These are phyloP conservation scores for Aspergillus terreus DNA, from an alignment of 2,329 filamentous ascomycete species.

Conservation along the genomic window DNA sequence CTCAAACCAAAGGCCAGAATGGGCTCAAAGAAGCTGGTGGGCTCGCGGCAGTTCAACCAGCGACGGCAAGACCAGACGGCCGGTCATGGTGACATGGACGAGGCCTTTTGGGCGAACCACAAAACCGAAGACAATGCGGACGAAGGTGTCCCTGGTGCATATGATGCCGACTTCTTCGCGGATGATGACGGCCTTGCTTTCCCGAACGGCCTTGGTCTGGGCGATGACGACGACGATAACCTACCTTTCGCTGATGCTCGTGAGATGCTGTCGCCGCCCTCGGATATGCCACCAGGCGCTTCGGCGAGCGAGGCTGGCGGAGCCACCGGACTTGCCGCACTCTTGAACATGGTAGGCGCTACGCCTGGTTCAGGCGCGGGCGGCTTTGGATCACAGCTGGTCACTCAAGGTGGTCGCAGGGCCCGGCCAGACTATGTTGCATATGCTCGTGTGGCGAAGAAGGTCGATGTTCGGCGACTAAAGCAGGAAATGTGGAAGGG, in stretches of 20 bases:
- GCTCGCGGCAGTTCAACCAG: conserved; percentile 37
- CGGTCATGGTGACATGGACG: conserved; percentile 77
- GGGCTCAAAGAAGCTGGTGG: conserved; percentile 59
- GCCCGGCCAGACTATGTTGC: conserved; percentile 63
- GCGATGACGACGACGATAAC: conserved; percentile 47
- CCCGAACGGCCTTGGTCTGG: conserved; percentile 43
- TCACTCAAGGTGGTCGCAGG: conserved; percentile 56
- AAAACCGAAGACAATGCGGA: conserved; percentile 56
- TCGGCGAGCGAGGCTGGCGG: conserved; percentile 31
- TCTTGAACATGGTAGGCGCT: conserved; percentile 38
- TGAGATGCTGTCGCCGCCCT: conserved; percentile 44
- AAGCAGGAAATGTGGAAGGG: conserved; percentile 66
- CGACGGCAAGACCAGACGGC: conserved; percentile 50
- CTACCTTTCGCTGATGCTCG: conserved; percentile 48
- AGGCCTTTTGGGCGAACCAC: conserved; percentile 84
- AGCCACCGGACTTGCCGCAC: conserved; percentile 35
- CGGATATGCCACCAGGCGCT: conserved; percentile 29
- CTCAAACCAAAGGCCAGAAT: conserved; percentile 89
- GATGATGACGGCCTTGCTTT: conserved; percentile 61
- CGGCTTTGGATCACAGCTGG: conserved; percentile 60
- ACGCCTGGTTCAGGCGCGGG: conserved; percentile 41
- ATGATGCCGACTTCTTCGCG: conserved; percentile 92
- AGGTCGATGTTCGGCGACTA: conserved; percentile 61
- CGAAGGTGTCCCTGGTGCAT: conserved; percentile 67
- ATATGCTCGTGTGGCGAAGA: conserved; percentile 63